These are phyloP conservation scores for Chaetomidium leptoderma DNA, from an alignment of 495 filamentous ascomycete species.

Conservation along the genomic window DNA sequence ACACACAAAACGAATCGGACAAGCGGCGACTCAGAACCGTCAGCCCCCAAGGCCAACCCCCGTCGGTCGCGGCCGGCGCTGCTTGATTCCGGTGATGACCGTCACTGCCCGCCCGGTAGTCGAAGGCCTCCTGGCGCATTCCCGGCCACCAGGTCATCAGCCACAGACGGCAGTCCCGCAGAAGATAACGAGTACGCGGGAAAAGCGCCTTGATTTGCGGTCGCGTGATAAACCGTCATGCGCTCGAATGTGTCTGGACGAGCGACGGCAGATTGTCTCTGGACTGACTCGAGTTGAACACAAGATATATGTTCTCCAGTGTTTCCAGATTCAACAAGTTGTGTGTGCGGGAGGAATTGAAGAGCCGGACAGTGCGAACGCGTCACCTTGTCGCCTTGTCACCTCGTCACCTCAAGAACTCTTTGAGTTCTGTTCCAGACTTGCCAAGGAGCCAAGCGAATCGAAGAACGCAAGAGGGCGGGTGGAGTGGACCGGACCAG, in stretches of 20 bases:
- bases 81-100: neutral
- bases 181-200: neutral
- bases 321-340: no score
- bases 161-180: neutral
- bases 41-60: neutral
- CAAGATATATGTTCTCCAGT: neutral
- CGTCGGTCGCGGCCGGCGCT: neutral
- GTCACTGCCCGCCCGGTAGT: neutral
- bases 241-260: neutral
- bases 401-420: no score
- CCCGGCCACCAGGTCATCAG: neutral
- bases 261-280: neutral
- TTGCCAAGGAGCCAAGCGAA: constrained; percentile 3
- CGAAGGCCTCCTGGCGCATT: neutral
- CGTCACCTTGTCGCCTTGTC: neutral
- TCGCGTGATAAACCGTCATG: constrained; percentile 1
- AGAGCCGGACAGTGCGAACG: constrained; percentile 10
- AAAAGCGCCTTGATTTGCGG: neutral
- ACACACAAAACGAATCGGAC: neutral
- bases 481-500: neutral
- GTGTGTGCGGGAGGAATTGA: neutral
- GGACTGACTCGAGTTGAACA: neutral
- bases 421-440: neutral
- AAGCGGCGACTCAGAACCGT: neutral
- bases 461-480: neutral